phyloP scores from a whole-genome alignment of 345 rosid genomes.

The Cardamine resedifolia region DNA sequence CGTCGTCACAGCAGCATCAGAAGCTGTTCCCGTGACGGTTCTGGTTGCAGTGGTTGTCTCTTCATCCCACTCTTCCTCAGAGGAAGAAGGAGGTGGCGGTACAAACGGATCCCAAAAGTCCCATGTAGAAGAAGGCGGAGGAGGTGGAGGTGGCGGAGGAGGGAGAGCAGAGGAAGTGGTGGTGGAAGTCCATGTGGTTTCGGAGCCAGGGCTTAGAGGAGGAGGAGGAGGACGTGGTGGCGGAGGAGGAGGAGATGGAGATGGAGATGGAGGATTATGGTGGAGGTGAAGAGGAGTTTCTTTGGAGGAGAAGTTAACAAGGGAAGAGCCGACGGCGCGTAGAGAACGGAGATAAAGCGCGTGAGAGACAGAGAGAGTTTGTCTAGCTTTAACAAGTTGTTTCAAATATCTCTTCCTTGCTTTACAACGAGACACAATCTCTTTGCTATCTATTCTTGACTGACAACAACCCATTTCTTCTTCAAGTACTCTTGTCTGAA shows the following conservation, averaged over 20 bases:
- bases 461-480: constrained; percentile 75
- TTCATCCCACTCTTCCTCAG: constrained; percentile 85
- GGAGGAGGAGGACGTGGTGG: constrained; percentile 52
- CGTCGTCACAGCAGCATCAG: constrained; percentile 44
- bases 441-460: constrained; percentile 77
- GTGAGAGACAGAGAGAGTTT: constrained; percentile 77
- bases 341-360: constrained; percentile 87
- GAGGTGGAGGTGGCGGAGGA: constrained; percentile 45
- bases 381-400: constrained; percentile 78
- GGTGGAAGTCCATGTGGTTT: constrained; percentile 80
- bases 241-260: constrained; percentile 27
- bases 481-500: constrained; percentile 13
- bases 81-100: constrained; percentile 51
- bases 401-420: constrained; percentile 89
- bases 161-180: constrained; percentile 51
- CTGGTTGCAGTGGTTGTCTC: constrained; percentile 39
- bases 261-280: constrained; percentile 41
- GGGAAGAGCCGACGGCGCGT: constrained; percentile 80
- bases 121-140: constrained; percentile 77
- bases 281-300: constrained; percentile 63
- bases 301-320: constrained; percentile 66
- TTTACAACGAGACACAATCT: constrained; percentile 83
- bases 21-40: constrained; percentile 34
- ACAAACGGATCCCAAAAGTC: constrained; percentile 94
- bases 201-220: constrained; percentile 73